Conservation (phyloP, 805 yeast species). For the Kazachstania psychrophila region DNA sequence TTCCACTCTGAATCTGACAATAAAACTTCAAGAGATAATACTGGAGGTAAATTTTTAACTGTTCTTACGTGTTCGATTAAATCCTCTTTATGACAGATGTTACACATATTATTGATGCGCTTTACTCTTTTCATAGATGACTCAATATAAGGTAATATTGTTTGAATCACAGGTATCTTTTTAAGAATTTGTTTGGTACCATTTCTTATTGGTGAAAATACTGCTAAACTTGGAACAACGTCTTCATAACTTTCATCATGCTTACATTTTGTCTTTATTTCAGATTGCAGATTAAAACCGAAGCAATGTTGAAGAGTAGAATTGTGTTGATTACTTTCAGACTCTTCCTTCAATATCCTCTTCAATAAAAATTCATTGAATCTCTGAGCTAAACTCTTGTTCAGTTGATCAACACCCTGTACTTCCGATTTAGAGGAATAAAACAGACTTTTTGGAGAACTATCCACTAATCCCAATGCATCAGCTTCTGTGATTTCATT, state of each 20-base stretch:
- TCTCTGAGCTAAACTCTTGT: slow-evolving; percentile 17
- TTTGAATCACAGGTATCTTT: slow-evolving; percentile 28
- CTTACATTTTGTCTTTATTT: slow-evolving; percentile 18
- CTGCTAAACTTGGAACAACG: slow-evolving; percentile 19
- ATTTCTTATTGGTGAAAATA: slow-evolving; percentile 23
- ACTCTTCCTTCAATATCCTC: slow-evolving; percentile 23
- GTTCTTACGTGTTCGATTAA: slow-evolving; percentile 44
- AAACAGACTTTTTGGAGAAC: slow-evolving; percentile 24
- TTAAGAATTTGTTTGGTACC: slow-evolving; percentile 24
- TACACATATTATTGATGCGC: slow-evolving; percentile 45
- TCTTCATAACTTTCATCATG: slow-evolving; percentile 15
- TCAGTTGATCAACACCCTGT: slow-evolving; percentile 6
- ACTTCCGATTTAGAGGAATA: slow-evolving; percentile 13
- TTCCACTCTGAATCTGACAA: slow-evolving; percentile 47
- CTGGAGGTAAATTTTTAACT: slow-evolving; percentile 51
- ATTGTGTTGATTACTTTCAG: slow-evolving; percentile 15
- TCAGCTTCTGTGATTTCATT: slow-evolving; percentile 40
- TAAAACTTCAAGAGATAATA: slow-evolving; percentile 52
- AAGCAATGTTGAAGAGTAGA: slow-evolving; percentile 25
- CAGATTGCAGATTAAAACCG: slow-evolving; percentile 23
- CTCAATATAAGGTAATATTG: slow-evolving; percentile 51
- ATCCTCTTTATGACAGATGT: slow-evolving; percentile 43
- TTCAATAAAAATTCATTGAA: slow-evolving; percentile 23
- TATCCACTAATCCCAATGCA: slow-evolving; percentile 43
- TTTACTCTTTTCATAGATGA: slow-evolving; percentile 46